A percentile compares a stretch with the other conserved stretches of the same genome.
Evolutionary conservation across 768 basidiomycete genomes (phyloP).

Genomic region (Roridomyces roridus): DNA sequence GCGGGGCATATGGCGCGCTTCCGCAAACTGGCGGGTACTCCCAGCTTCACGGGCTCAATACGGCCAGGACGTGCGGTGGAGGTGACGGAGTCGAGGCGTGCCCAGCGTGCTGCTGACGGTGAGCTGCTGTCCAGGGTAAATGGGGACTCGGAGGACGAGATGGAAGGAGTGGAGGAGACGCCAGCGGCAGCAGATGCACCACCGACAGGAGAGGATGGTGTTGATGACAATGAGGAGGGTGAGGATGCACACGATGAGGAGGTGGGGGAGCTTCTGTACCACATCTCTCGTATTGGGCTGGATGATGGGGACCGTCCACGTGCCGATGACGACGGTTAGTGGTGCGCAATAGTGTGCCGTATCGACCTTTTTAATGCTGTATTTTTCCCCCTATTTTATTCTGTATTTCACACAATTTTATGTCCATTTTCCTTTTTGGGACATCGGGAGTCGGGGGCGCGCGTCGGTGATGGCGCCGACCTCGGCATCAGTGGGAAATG

Average conservation of each 20-base stretch:
- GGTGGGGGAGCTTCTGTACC: neutral
- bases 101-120: neutral
- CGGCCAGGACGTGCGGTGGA: neutral
- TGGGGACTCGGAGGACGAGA: neutral
- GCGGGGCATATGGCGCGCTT: neutral
- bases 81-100: neutral
- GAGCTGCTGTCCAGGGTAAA: too few relatives aligned
- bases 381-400: too few relatives aligned
- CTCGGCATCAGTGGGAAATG: too few relatives aligned
- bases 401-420: too few relatives aligned
- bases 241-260: neutral
- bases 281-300: neutral
- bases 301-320: neutral
- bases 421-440: too few relatives aligned
- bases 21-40: neutral
- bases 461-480: too few relatives aligned
- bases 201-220: neutral
- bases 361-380: too few relatives aligned
- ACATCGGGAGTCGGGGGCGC: too few relatives aligned
- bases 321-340: neutral
- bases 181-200: neutral
- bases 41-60: constrained; percentile 8
- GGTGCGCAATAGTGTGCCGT: too few relatives aligned
- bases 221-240: neutral
- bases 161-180: neutral